These are phyloP conservation scores for Xylariaceae sp. DNA, from an alignment of 2,329 filamentous ascomycete genomes.

Conservation along the genomic window DNA sequence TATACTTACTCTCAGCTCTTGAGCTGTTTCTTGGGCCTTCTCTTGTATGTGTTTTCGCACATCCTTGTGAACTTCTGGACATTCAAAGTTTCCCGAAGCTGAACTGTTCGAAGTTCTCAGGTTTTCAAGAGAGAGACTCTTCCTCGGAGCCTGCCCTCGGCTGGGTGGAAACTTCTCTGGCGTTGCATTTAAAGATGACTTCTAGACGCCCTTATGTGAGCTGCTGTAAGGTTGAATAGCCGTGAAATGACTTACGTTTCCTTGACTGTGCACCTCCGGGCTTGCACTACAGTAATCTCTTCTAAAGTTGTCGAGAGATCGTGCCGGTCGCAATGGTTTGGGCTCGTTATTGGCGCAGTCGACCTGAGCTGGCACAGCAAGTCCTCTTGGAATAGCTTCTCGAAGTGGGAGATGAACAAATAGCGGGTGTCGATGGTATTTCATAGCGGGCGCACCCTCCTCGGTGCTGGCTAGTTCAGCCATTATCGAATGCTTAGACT, in stretches of 20 bases:
- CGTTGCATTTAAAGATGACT: too few relatives aligned
- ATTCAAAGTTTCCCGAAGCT: too few relatives aligned
- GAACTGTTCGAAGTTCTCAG: background rate
- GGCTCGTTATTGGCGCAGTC: background rate
- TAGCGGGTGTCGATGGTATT: constrained; percentile 3
- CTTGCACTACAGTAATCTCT: background rate
- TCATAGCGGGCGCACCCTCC: background rate
- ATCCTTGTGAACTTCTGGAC: background rate
- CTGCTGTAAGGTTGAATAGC: too few relatives aligned
- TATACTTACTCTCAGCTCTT: background rate
- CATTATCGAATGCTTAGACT: background rate
- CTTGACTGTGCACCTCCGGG: background rate
- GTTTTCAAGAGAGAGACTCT: background rate
- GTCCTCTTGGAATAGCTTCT: constrained; percentile 5
- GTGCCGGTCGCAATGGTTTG: background rate
- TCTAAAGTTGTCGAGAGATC: background rate
- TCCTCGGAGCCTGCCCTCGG: background rate
- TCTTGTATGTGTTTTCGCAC: background rate
- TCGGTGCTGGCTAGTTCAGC: background rate
- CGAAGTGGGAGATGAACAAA: background rate
- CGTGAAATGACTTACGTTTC: background rate
- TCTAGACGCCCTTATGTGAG: too few relatives aligned
- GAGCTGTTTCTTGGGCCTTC: background rate
- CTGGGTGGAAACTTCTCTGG: too few relatives aligned
- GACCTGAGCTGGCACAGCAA: background rate